These are phyloP conservation scores for Ploettnerulaceae sp. DNA, from an alignment of 2,329 filamentous ascomycete genomes.

Conservation along the genomic window DNA sequence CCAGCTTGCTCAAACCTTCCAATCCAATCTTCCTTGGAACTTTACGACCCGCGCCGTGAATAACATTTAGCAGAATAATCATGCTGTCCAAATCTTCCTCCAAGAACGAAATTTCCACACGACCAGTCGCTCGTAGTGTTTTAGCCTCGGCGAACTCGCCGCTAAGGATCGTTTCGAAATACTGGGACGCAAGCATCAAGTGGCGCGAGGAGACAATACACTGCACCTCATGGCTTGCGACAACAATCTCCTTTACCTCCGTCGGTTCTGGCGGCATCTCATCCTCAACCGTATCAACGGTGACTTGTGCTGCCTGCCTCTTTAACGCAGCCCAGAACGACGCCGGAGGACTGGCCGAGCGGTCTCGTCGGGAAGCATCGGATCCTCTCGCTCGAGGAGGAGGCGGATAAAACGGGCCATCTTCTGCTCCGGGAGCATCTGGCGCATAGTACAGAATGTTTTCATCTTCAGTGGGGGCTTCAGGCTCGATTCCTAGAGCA, in stretches of 20 bases:
- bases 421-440: slow-evolving; percentile 18
- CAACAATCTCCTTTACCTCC: slow-evolving; percentile 1
- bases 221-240: slow-evolving; percentile 17
- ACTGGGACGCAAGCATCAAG: slow-evolving; percentile 23
- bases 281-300: slow-evolving; percentile 1
- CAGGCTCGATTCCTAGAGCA: slow-evolving; percentile 9
- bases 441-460: slow-evolving; percentile 23
- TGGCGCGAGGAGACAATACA: slow-evolving; percentile 25
- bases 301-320: slow-evolving; percentile 16
- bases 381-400: slow-evolving; percentile 21
- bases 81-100: slow-evolving; percentile 37
- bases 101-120: slow-evolving; percentile 16
- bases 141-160: slow-evolving; percentile 14
- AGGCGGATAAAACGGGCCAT: slow-evolving; percentile 23
- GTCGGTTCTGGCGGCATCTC: neutral
- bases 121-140: slow-evolving; percentile 12
- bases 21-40: slow-evolving; percentile 38
- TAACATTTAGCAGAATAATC: slow-evolving; percentile 40
- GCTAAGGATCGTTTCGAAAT: slow-evolving; percentile 18
- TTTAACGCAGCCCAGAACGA: slow-evolving; percentile 26
- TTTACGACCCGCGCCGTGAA: slow-evolving; percentile 40
- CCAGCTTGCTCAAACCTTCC: slow-evolving; percentile 42
- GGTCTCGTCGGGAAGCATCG: slow-evolving; percentile 17
- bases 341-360: slow-evolving; percentile 22
- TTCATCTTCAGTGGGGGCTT: slow-evolving; percentile 14